Evolutionary conservation across 192 early-diverging fungal species (phyloP).

Genomic region (Mortierella alpina): DNA sequence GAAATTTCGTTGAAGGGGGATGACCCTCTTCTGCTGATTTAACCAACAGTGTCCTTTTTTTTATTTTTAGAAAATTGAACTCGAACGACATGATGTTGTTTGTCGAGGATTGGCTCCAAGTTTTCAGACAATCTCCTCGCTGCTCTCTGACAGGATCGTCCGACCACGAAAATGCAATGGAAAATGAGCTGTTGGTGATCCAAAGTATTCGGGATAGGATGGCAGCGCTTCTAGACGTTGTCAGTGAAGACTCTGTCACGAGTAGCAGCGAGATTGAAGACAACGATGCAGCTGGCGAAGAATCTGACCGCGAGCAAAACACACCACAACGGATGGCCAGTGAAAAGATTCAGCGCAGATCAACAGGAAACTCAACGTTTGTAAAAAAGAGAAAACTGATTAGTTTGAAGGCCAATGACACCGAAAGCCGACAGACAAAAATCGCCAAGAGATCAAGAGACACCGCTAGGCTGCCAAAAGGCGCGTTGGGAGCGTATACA

Average conservation of each 20-base stretch:
- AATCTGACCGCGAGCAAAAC: background rate
- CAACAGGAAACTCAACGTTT: background rate
- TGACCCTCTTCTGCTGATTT: background rate
- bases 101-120: conserved; percentile 37
- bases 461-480: conserved; percentile 55
- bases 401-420: conserved; percentile 38
- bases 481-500: conserved; percentile 44
- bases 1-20: background rate
- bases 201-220: conserved; percentile 35
- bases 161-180: conserved; percentile 9
- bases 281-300: conserved; percentile 3
- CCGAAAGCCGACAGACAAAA: conserved; percentile 54
- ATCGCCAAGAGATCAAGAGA: conserved; percentile 55
- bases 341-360: no score
- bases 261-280: conserved; percentile 39
- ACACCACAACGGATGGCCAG: no score
- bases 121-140: conserved; percentile 10
- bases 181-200: conserved; percentile 15
- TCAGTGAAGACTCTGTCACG: conserved; percentile 44
- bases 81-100: conserved; percentile 48
- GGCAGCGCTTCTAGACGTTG: conserved; percentile 24
- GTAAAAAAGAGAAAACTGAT: conserved; percentile 44
- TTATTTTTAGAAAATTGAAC: conserved; percentile 38
- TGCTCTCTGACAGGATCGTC: background rate
- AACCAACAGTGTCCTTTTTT: background rate